phyloP scores from a whole-genome alignment of 2,329 filamentous ascomycete species.

The Fusarium xylarioides region DNA sequence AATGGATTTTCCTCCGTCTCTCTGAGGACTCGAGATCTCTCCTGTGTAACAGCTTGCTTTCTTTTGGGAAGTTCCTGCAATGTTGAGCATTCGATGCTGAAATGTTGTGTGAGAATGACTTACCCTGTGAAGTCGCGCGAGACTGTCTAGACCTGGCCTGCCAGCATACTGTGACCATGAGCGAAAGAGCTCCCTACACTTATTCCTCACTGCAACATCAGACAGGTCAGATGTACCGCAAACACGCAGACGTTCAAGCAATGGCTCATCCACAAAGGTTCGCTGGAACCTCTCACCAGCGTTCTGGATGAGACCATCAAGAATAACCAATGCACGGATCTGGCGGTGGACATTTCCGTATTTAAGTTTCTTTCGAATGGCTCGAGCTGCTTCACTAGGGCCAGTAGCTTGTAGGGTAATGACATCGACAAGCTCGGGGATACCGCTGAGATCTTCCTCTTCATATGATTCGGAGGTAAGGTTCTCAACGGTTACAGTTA shows the following conservation, averaged over 20 bases:
- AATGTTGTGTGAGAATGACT: slow-evolving; percentile 2
- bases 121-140: slow-evolving; percentile 80
- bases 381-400: slow-evolving; percentile 87
- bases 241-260: slow-evolving; percentile 89
- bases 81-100: slow-evolving; percentile 2
- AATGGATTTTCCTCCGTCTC: slow-evolving; percentile 83
- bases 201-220: slow-evolving; percentile 85
- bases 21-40: slow-evolving; percentile 82
- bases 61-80: slow-evolving; percentile 68
- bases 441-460: slow-evolving; percentile 89
- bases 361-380: slow-evolving; percentile 97
- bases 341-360: slow-evolving; percentile 96
- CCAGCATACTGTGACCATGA: slow-evolving; percentile 90
- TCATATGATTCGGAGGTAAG: slow-evolving; percentile 90
- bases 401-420: slow-evolving; percentile 89
- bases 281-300: slow-evolving; percentile 88
- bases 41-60: slow-evolving; percentile 78
- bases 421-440: slow-evolving; percentile 93
- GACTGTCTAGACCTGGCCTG: slow-evolving; percentile 79
- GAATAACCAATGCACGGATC: slow-evolving; percentile 83
- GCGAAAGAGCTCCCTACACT: slow-evolving; percentile 86
- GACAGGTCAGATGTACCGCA: slow-evolving; percentile 86
- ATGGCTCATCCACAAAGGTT: slow-evolving; percentile 86
- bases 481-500: slow-evolving; percentile 91
- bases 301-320: slow-evolving; percentile 95